Base-by-base conservation (phyloP, 2,329 filamentous ascomycete species). In the Aspergillus pseudoviridinutans region DNA sequence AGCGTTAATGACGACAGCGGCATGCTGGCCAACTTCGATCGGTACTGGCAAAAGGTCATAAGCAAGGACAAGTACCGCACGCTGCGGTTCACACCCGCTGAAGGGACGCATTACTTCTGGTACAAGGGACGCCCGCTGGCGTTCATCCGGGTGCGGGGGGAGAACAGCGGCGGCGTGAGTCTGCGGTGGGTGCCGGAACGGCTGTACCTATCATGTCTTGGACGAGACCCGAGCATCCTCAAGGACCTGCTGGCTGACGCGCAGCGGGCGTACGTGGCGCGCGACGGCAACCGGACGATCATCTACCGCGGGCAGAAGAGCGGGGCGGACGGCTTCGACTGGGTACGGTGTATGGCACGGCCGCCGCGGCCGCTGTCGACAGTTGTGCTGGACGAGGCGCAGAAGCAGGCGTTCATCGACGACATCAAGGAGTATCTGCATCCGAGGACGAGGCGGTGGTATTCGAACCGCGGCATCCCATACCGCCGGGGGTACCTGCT, bases 401-500 rank as follows among this genome's bases (percentile, higher is more conserved):
- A 82, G 61, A 85, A 85, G 66, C 66, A 73, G 0, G 74, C 66
- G 2, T 79, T 84, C 49, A 68, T 84, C 12, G 69, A 71, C 8
- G 82, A 85, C 59, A 79, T 84, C 64, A 83, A 84, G 57, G 81
- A 83, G 51, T 85, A 83, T 56, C 68, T 85, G 0, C 78, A 82
- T 50, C 82, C 81, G 0, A 68, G 73, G 3, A 81, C 77, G 17
- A 74, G 78, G 2, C 61, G 86, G n/a, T 96, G 91, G 90, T 96
- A 96, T 50, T 68, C 87, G 0, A 88, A 90, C 63, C 83, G 91
- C 6, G 91, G 91, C 1, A 93, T 96, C 29, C 91, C 92, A 0
- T 95, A 95, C 70, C 84, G 91, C 14, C 82, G 91, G 4, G 92
- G 91, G 0, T 96, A 94, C 67, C 82, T 96, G 0, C 84, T 96